Base-by-base conservation (phyloP, 2,329 filamentous ascomycete species). In the Nannizzia gypsea region DNA sequence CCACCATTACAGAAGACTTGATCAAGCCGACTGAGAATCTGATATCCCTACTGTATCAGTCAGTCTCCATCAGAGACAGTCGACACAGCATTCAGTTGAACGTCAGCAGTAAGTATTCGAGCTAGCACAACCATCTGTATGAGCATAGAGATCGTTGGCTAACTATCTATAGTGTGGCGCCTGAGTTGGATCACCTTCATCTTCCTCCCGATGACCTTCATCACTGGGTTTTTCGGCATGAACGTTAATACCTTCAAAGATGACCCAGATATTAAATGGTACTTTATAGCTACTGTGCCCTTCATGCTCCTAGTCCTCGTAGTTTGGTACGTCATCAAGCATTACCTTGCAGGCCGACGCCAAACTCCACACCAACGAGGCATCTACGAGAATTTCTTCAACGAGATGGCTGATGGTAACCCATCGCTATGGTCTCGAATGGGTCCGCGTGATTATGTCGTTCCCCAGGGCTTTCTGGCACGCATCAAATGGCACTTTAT, bases 31-130 rank as follows among this genome's bases (percentile, higher is more conserved):
- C 78, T 0, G 73, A 74, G 26, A 77, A 75, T 58, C 69, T 81
- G 24, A 78, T 74, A 31, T 79, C 80, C 61, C 61, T 77, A 57
- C 77, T 81, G 73, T 81, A 81, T 65, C 80, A 80, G 63, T 76
- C 73, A 8, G 78, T 81, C 3, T 78, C 74, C 2, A 81, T 81
- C 58, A 72, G 78, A 31, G 79, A 81, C 64, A 76, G 77, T 1
- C 71, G 77, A 2, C 75, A 78, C 59, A 77, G 73, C 0, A 69
- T 81, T 3, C 75, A 78, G 59, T 71, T 81, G 1, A 76, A 77
- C 3, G 67, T 77, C 3, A 74, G 70, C 64, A 80, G 80, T 77
- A 78, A 73, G 77, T 71, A 56, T 3, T 6, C n/a, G n/a, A 1
- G n/a, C 13, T n/a, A 8, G n/a, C 5, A 6, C 31, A 34, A 5